phyloP scores from a whole-genome alignment of 768 basidiomycete species.

The Boletus fagicola region DNA sequence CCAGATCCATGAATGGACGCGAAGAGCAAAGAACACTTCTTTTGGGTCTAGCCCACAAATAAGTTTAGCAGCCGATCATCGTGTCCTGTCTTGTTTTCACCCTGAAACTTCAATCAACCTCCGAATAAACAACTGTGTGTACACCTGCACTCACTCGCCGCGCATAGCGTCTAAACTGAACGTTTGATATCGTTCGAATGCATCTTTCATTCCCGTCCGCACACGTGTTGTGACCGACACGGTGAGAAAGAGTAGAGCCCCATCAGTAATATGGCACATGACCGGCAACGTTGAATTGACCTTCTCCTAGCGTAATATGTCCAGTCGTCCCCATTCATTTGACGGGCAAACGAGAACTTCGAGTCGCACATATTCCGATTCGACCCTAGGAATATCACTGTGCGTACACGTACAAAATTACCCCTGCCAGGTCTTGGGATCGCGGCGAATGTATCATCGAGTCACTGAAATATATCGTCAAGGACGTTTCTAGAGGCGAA shows the following conservation, averaged over 20 bases:
- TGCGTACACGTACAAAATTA: constrained; percentile 12
- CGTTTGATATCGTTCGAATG: background rate
- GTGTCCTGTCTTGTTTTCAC: background rate
- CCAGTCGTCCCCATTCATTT: background rate
- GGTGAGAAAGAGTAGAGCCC: background rate
- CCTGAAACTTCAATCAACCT: background rate
- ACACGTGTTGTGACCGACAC: background rate
- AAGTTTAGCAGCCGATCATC: background rate
- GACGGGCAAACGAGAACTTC: background rate
- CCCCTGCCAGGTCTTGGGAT: background rate
- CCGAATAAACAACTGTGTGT: too few species aligned
- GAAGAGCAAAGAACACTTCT: background rate
- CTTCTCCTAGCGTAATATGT: constrained; percentile 5
- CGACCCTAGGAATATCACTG: background rate
- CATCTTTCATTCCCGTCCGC: constrained; percentile 11
- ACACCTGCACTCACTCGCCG: background rate
- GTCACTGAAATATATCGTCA: background rate
- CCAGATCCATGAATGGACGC: constrained; percentile 4
- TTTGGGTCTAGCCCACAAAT: background rate
- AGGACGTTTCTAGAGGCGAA: background rate
- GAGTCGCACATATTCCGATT: background rate
- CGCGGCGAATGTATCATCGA: background rate
- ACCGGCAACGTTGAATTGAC: background rate
- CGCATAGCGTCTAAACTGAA: background rate
- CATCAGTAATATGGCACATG: background rate